Evolutionary conservation across 2,329 filamentous ascomycete species (phyloP), one percentile per base, ranked within the genome.

Genomic region (Colletotrichum somersetense): DNA sequence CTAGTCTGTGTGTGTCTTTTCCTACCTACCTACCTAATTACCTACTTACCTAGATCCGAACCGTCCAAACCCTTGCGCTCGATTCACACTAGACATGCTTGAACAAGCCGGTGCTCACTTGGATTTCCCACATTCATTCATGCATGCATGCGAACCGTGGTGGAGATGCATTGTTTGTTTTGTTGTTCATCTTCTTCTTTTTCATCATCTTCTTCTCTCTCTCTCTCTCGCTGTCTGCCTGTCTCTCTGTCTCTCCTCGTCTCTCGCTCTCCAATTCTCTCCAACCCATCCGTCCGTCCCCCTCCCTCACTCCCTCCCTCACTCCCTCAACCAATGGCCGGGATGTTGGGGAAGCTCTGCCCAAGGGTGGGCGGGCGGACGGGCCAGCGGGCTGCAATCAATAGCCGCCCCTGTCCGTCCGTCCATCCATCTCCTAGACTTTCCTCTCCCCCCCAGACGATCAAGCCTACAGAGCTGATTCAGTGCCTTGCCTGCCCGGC

Each of bases 301-400:
- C 26, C 42, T 76, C 76, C n/a, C n/a, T n/a, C n/a, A n/a, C n/a
- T n/a, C n/a, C n/a, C n/a, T n/a, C n/a, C n/a, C n/a, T n/a, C n/a
- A n/a, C n/a, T n/a, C n/a, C 46, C 73, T 72, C 67, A 70, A 64
- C 75, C 71, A 76, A 74, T 76, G 64, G 70, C 76, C 75, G 75
- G 75, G 75, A 73, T 75, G 77, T 78, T 78, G 77, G 77, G 77
- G 77, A 74, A 76, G 73, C 69, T 74, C 38, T 66, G 63, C 62
- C 40, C 57, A 61, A 59, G 52, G 67, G 42, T 58, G 53, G 56
- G 57, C 50, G 55, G 64, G 58, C 50, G 66, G 66, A 50, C 38
- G 11, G 12, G 38, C 52, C 52, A 63, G 69, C 65, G 65, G 66
- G 69, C 69, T 72, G 66, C 66, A 44, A 57, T 66, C 59, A 42